A percentile compares a stretch with the other conserved stretches of the same genome.
These are phyloP conservation scores for Polygonum maritimum DNA, from an alignment of 148 eudicot genomes.

Conservation along the genomic window DNA sequence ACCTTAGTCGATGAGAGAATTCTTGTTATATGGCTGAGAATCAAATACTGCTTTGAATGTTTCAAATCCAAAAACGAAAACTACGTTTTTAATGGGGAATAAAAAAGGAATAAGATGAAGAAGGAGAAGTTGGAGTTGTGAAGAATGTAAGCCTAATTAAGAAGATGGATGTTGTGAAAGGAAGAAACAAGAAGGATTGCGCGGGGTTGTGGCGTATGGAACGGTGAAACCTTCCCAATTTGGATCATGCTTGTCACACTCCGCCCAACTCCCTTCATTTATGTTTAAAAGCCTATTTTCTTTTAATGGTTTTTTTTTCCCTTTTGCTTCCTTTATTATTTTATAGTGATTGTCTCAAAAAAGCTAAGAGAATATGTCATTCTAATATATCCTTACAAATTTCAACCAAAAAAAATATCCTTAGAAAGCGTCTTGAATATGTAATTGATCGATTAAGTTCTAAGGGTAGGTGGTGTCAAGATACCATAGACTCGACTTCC, in stretches of 20 bases:
- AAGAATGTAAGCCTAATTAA: neutral
- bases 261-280: neutral
- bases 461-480: too few species aligned
- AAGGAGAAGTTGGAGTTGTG: neutral
- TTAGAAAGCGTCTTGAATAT: too few species aligned
- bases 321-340: neutral
- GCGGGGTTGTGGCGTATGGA: neutral
- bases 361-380: neutral
- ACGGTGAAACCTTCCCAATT: neutral
- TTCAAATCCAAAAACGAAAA: neutral
- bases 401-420: too few species aligned
- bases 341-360: neutral
- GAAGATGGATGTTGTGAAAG: neutral
- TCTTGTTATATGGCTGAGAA: neutral
- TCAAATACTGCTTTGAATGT: neutral
- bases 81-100: neutral
- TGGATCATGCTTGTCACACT: slow-evolving; percentile 1
- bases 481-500: too few species aligned
- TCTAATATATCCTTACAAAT: neutral
- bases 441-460: too few species aligned
- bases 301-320: neutral
- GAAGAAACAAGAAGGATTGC: neutral
- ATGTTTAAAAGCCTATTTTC: neutral
- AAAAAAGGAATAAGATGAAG: neutral
- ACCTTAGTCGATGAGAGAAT: too few species aligned